These are phyloP conservation scores for Perilla frutescens DNA, from an alignment of 257 asterid genomes.

Conservation along the genomic window DNA sequence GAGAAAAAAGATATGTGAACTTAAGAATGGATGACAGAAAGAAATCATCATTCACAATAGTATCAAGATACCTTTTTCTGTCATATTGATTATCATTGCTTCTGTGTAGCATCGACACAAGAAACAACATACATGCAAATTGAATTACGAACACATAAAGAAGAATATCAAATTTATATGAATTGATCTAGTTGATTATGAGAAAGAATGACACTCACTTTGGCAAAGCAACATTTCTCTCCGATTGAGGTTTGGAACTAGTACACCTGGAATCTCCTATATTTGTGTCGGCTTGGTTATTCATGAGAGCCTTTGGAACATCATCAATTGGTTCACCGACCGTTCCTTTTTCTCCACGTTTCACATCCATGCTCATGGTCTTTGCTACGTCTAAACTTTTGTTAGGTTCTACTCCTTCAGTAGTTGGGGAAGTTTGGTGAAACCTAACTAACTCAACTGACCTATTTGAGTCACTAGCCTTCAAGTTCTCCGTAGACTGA, in stretches of 20 bases:
- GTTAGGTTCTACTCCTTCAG: constrained; percentile 33
- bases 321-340: constrained; percentile 24
- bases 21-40: background rate
- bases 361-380: constrained; percentile 23
- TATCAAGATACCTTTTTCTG: background rate
- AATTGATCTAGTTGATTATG: constrained; percentile 17
- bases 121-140: constrained; percentile 29
- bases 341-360: constrained; percentile 24
- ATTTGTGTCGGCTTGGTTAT: constrained; percentile 33
- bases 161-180: background rate
- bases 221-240: constrained; percentile 40
- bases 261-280: constrained; percentile 27
- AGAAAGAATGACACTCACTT: constrained; percentile 46
- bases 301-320: constrained; percentile 32
- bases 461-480: constrained; percentile 25
- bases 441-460: constrained; percentile 29
- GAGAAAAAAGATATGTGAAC: background rate
- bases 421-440: constrained; percentile 18
- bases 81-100: constrained; percentile 1
- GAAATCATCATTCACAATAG: background rate
- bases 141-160: background rate
- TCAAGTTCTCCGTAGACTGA: constrained; percentile 30
- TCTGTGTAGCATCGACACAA: background rate
- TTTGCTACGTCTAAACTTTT: constrained; percentile 24
- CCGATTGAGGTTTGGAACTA: constrained; percentile 26